Conservation (phyloP, 257 asterid species). For the Nicotiana paniculata region DNA sequence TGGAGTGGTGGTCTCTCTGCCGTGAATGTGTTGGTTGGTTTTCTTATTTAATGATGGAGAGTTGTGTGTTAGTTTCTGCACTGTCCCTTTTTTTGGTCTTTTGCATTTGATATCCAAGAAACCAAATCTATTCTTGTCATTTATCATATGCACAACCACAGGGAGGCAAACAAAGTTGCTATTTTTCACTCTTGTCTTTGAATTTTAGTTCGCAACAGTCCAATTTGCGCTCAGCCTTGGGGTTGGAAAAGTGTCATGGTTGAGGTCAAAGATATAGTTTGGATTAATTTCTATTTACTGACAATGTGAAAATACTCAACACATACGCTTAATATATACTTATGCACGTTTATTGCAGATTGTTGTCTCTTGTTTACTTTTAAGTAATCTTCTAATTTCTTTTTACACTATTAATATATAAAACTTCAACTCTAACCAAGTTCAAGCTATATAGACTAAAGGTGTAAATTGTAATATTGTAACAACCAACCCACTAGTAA, state of each 20-base stretch:
- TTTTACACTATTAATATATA: not conserved
- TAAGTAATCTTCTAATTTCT: not conserved
- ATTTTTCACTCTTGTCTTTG: not conserved
- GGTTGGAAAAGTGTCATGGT: not conserved
- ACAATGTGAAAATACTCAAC: not conserved
- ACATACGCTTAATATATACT: not conserved
- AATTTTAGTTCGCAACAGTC: not conserved
- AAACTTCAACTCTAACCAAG: not conserved
- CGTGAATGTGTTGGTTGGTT: conserved; percentile 14
- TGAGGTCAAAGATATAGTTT: not conserved
- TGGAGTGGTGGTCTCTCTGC: not conserved
- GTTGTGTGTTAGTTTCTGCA: not conserved
- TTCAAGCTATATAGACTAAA: not conserved
- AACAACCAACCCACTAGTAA: no score
- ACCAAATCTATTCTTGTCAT: conserved; percentile 1
- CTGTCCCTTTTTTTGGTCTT: not conserved
- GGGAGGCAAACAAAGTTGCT: not conserved
- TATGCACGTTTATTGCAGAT: not conserved
- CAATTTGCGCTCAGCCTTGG: not conserved
- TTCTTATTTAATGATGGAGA: conserved; percentile 7
- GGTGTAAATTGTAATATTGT: no score
- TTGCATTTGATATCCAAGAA: not conserved
- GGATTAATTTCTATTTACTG: not conserved
- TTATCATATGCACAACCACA: not conserved
- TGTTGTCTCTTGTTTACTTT: not conserved